phyloP scores from a whole-genome alignment of 257 asterid genomes.

The Solanum raphanifolium region DNA sequence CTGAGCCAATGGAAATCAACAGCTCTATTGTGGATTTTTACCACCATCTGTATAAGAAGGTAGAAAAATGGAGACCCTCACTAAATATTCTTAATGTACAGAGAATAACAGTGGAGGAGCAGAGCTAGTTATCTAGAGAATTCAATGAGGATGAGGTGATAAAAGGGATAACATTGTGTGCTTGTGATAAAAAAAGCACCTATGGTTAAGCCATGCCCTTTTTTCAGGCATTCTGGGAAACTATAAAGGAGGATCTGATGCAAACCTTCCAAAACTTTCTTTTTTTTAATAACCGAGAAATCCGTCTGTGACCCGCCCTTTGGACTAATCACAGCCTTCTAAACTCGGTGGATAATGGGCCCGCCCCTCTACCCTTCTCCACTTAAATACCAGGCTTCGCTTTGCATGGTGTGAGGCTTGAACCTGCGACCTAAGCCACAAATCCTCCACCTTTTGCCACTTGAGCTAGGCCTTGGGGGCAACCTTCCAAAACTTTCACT shows the following conservation, averaged over 20 bases:
- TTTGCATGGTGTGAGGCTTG: too few relatives aligned
- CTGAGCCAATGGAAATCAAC: neutral
- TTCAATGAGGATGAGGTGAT: neutral
- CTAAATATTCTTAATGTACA: neutral
- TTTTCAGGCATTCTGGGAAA: neutral
- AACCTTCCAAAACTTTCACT: neutral
- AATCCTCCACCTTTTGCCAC: too few relatives aligned
- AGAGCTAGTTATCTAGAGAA: neutral
- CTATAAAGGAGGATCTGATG: neutral
- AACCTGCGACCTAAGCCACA: too few relatives aligned
- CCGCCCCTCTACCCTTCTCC: too few relatives aligned
- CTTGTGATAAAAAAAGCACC: neutral
- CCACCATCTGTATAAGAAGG: neutral
- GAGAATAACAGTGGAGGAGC: neutral
- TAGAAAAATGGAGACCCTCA: neutral
- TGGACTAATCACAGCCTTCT: too few relatives aligned
- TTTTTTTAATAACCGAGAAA: too few relatives aligned
- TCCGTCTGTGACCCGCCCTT: too few relatives aligned
- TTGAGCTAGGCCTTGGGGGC: too few relatives aligned
- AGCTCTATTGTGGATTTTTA: neutral
- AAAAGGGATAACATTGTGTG: neutral
- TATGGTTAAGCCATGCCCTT: neutral
- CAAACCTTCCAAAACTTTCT: neutral
- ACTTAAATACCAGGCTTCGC: too few relatives aligned
- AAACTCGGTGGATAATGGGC: too few relatives aligned